A percentile compares a stretch with the other conserved stretches of the same genome.
Evolutionary conservation across 805 yeast species (phyloP).

Genomic region (Millerozyma miso): DNA sequence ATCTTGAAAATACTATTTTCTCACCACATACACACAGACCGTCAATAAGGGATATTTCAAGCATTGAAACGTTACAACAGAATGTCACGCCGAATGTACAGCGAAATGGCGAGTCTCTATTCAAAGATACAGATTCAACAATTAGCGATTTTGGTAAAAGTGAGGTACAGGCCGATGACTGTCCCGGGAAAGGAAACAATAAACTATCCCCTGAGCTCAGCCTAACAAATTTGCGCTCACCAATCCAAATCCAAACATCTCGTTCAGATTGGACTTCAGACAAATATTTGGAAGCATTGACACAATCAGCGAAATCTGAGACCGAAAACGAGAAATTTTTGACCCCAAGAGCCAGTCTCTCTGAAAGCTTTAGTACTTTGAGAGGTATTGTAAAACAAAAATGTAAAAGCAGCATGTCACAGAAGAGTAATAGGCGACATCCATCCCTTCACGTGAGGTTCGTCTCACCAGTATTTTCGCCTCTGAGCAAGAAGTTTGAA

Average conservation of each 20-base stretch:
- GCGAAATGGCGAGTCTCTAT: background rate
- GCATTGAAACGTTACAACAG: conserved; percentile 11
- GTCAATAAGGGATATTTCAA: conserved; percentile 16
- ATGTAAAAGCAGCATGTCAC: conserved; percentile 5
- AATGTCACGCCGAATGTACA: background rate
- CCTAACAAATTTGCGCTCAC: background rate
- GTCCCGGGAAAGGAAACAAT: background rate
- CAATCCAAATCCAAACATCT: background rate
- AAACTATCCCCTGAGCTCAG: too few relatives aligned
- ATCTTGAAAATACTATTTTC: conserved; percentile 20
- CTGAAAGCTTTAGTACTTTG: conserved; percentile 3
- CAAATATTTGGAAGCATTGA: background rate
- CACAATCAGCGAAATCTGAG: background rate
- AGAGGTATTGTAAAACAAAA: conserved; percentile 3
- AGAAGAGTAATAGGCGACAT: background rate
- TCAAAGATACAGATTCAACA: background rate
- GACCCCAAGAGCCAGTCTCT: background rate
- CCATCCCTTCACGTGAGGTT: conserved; percentile 1
- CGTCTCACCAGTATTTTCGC: background rate
- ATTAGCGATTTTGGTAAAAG: background rate
- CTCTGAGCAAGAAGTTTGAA: background rate
- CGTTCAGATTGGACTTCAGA: background rate
- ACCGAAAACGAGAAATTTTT: background rate
- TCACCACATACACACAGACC: conserved; percentile 25
- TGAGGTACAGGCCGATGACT: background rate